Evolutionary conservation across 2,329 filamentous ascomycete species (phyloP).

Genomic region (Cladosporium sp.): DNA sequence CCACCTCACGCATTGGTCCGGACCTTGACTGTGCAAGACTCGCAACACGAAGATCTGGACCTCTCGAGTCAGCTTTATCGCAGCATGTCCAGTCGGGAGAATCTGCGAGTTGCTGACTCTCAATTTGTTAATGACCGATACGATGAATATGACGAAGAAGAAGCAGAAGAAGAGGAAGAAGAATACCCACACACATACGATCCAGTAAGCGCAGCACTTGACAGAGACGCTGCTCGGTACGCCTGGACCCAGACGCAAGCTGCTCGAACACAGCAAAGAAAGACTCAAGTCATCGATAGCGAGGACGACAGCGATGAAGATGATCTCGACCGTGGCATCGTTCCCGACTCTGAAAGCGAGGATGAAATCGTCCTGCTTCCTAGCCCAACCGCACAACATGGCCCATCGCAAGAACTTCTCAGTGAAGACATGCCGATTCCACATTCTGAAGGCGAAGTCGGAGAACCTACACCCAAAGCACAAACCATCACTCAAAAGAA

Average conservation of each 20-base stretch:
- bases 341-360: conserved; percentile 12
- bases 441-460: background rate
- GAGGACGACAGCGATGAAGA: conserved; percentile 11
- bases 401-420: conserved; percentile 7
- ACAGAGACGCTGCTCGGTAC: conserved; percentile 22
- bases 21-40: conserved; percentile 19
- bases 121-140: conserved; percentile 10
- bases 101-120: conserved; percentile 1
- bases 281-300: background rate
- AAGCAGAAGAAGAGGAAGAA: conserved; percentile 3
- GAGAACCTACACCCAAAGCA: background rate
- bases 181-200: conserved; percentile 19
- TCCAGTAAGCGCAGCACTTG: conserved; percentile 21
- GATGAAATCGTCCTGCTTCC: conserved; percentile 11
- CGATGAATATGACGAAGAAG: conserved; percentile 11
- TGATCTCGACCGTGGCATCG: conserved; percentile 10
- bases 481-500: background rate
- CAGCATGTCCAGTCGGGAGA: conserved; percentile 1
- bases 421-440: background rate
- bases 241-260: conserved; percentile 17
- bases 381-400: background rate
- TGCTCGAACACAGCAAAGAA: background rate
- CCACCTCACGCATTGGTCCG: conserved; percentile 6
- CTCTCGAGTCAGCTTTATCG: conserved; percentile 11
- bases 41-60: conserved; percentile 18